phyloP scores from a whole-genome alignment of 768 basidiomycete genomes.

The Mrakia hoshinonis region DNA sequence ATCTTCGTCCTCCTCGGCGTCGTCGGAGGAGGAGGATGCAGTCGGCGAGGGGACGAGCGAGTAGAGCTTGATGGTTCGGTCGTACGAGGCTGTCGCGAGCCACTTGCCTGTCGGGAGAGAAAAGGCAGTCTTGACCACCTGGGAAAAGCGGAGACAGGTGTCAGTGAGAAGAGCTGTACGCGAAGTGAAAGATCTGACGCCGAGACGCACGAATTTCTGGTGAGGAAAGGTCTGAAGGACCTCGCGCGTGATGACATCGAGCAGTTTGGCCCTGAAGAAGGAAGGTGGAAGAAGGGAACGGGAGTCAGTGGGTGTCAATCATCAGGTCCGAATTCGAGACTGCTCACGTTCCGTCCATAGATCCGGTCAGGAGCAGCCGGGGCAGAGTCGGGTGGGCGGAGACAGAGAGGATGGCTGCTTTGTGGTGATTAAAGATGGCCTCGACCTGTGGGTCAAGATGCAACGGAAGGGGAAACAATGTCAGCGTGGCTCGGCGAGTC shows the following conservation, averaged over 20 bases:
- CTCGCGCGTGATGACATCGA: slow-evolving; percentile 33
- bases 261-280: slow-evolving; percentile 18
- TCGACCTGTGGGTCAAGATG: not conserved
- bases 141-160: not conserved
- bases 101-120: slow-evolving; percentile 30
- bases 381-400: slow-evolving; percentile 25
- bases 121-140: slow-evolving; percentile 32
- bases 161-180: not conserved
- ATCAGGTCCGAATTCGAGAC: not conserved
- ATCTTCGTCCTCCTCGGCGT: slow-evolving; percentile 30
- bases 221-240: slow-evolving; percentile 31
- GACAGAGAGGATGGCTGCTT: slow-evolving; percentile 33
- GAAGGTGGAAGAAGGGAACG: not conserved
- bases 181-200: not conserved
- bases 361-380: slow-evolving; percentile 31
- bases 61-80: slow-evolving; percentile 34
- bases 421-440: slow-evolving; percentile 31
- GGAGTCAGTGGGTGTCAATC: not conserved
- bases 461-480: too few relatives aligned
- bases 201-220: slow-evolving; percentile 29
- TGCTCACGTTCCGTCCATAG: slow-evolving; percentile 33
- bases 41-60: slow-evolving; percentile 11
- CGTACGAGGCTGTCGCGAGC: slow-evolving; percentile 34
- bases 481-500: too few relatives aligned
- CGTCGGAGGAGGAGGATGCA: not conserved